Percentiles rank a stretch among this genome's conserved stretches.
These are phyloP conservation scores for Salix caprea DNA, from an alignment of 345 rosid species.

Conservation along the genomic window DNA sequence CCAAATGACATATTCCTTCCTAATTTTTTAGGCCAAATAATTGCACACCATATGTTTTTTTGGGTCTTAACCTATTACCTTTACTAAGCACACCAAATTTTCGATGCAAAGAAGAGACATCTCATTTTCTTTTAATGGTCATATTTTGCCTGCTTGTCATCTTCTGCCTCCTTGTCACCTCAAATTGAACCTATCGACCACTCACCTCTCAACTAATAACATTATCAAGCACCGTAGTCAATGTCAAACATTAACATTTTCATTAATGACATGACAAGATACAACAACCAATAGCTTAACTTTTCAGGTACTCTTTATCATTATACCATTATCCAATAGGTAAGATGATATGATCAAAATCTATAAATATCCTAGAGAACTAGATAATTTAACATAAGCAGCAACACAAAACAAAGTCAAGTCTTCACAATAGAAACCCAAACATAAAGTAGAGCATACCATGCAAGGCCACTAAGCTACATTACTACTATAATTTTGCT, in stretches of 20 bases:
- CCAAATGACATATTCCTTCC: too few relatives aligned
- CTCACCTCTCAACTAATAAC: neutral
- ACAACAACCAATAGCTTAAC: too few relatives aligned
- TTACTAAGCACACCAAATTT: neutral
- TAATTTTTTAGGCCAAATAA: too few relatives aligned
- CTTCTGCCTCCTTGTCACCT: too few relatives aligned
- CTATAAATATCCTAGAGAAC: neutral
- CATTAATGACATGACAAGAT: too few relatives aligned
- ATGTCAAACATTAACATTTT: neutral
- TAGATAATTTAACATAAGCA: too few relatives aligned
- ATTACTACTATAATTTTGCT: too few relatives aligned
- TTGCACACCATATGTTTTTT: too few relatives aligned
- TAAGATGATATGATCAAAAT: neutral
- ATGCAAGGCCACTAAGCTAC: neutral
- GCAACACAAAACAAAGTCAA: neutral
- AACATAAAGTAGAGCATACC: neutral
- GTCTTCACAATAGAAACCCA: neutral
- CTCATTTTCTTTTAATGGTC: too few relatives aligned
- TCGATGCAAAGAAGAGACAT: accelerated
- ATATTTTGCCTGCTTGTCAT: too few relatives aligned
- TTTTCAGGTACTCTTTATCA: neutral
- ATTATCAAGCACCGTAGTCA: neutral
- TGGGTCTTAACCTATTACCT: neutral
- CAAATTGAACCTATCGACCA: accelerated
- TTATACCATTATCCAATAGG: neutral